Percentiles rank a stretch among this genome's conserved stretches.
Evolutionary conservation across 306 rosid species (phyloP).

Genomic region (Trifolium dubium): DNA sequence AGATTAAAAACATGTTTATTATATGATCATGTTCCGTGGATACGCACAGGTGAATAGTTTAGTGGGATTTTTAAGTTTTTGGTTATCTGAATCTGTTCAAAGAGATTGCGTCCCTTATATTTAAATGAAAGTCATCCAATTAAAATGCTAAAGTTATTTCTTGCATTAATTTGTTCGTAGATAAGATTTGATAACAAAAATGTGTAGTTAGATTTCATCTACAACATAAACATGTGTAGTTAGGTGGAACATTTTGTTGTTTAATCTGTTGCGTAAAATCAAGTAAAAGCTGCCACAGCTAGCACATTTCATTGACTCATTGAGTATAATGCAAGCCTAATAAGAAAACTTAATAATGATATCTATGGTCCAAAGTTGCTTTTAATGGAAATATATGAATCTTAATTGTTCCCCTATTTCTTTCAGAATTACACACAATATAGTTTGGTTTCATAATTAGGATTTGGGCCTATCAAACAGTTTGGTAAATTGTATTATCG

Average conservation of each 20-base stretch:
- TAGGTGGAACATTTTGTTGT: too few species aligned
- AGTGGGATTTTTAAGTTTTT: too few species aligned
- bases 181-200: neutral
- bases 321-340: neutral
- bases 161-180: neutral
- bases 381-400: neutral
- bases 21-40: too few species aligned
- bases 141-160: neutral
- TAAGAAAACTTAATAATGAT: neutral
- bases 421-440: neutral
- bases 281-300: neutral
- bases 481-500: neutral
- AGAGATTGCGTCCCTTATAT: neutral
- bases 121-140: neutral
- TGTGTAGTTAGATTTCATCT: neutral
- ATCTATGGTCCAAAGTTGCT: neutral
- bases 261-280: too few species aligned
- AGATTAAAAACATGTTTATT: too few species aligned
- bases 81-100: neutral
- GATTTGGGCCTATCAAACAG: neutral
- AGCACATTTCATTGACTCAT: neutral
- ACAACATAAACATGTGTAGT: too few species aligned
- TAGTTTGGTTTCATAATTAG: neutral
- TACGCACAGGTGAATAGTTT: too few species aligned
- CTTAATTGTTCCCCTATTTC: neutral